Evolutionary conservation across 129 eudicot species (phyloP), one percentile per base, ranked within the genome.

Genomic region (Ambrosia artemisiifolia): DNA sequence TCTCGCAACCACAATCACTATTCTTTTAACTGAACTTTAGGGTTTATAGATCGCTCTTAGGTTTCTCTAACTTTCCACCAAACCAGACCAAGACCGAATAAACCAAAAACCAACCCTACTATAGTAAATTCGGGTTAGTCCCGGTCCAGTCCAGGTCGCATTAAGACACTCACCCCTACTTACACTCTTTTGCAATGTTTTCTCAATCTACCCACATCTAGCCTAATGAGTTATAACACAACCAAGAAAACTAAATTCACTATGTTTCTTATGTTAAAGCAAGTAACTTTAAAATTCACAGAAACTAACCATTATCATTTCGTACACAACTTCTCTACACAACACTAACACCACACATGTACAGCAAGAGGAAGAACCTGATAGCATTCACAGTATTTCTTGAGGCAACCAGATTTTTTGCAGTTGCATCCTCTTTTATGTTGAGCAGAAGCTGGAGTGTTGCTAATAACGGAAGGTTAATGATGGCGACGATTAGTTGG

Each of bases 371-470:
- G 71, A 62, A 32, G 42, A 77, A 93, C 98, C 99, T 95, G 99
- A 86, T 74, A 95, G 86, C 99, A 95, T 88, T 95, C 99, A 74
- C 99, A 95, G 65, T 95, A 95, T 84, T 90, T 82, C 28, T 24
- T 24, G 28, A 24, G 28, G 28, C 28, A 24, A 24, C 28, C 28
- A 24, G 28, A 24, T 24, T 90, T 95, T 78, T 95, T 95, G 82
- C 99, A 95, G 79, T 95, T 95, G 85, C 99, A 95, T 73, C 99
- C 99, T 76, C 99, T 79, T 78, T 95, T 95, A 83, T 95, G 99
- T 18, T 97, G 83, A 65, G 99, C 97, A 46, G 99, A 95, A 88
- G 99, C 97, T 63, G 99, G 99, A 70, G 99, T 95, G 75, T 88
- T 86, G 77, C 79, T 89, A 33, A n/a, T n/a, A n/a, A n/a, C n/a